These are phyloP conservation scores for Gaultheria prostrata DNA, from an alignment of 148 eudicot species.

Conservation along the genomic window DNA sequence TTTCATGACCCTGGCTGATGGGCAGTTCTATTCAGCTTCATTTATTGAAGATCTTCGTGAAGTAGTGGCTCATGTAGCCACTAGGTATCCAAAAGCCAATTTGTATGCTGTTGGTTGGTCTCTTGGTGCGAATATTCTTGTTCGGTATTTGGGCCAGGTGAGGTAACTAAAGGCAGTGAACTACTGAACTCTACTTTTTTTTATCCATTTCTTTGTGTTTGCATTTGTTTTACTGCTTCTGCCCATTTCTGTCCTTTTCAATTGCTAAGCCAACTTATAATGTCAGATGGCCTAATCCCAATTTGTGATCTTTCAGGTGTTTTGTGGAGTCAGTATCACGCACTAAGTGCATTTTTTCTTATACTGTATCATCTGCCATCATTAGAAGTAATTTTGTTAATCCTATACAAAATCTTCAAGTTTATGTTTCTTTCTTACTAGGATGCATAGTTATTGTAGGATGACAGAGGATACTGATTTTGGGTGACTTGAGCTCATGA, in stretches of 20 bases:
- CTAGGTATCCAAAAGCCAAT: constrained; percentile 64
- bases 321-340: neutral
- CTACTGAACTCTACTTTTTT: neutral
- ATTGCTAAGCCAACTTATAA: neutral
- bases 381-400: neutral
- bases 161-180: neutral
- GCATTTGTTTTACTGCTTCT: neutral
- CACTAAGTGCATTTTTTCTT: neutral
- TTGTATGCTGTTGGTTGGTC: constrained; percentile 91
- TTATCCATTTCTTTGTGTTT: neutral
- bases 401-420: neutral
- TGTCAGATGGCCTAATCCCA: neutral
- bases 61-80: constrained; percentile 70
- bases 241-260: neutral
- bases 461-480: neutral
- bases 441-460: neutral
- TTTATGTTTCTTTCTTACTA: constrained; percentile 14
- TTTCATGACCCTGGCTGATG: constrained; percentile 14
- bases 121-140: constrained; percentile 90
- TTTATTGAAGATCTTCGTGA: constrained; percentile 77
- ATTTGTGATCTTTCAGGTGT: neutral
- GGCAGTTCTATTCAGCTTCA: constrained; percentile 94
- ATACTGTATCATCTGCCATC: neutral
- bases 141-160: constrained; percentile 88
- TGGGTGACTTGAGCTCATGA: neutral